These are phyloP conservation scores for Scedosporium apiospermum DNA, from an alignment of 2,329 filamentous ascomycete species.

Conservation along the genomic window DNA sequence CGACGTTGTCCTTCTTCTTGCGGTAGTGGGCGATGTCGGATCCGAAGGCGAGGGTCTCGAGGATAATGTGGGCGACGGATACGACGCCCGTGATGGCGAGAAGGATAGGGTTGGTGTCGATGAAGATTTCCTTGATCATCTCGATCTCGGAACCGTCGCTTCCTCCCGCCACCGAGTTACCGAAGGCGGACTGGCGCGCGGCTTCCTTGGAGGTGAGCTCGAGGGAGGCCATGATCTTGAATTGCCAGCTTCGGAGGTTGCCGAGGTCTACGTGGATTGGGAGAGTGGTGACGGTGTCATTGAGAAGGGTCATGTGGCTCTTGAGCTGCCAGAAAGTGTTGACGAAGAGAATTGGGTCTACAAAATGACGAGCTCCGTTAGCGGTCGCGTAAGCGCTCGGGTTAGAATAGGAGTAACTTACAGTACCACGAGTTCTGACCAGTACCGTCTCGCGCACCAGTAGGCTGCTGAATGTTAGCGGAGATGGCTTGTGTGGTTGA, in stretches of 20 bases:
- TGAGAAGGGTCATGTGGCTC: constrained; percentile 83
- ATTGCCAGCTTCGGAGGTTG: constrained; percentile 83
- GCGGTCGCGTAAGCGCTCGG: neutral
- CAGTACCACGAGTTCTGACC: constrained; percentile 90
- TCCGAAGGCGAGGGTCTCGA: constrained; percentile 94
- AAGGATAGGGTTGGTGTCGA: constrained; percentile 90
- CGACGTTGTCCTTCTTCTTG: constrained; percentile 99
- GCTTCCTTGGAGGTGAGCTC: constrained; percentile 83
- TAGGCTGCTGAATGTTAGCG: constrained; percentile 20
- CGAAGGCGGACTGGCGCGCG: constrained; percentile 66
- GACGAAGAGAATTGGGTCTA: constrained; percentile 71
- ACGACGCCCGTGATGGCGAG: constrained; percentile 77
- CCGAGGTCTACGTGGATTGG: constrained; percentile 77
- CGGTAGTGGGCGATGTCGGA: constrained; percentile 96
- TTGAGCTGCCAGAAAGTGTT: constrained; percentile 98
- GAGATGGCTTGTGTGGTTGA: neutral
- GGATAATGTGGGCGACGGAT: constrained; percentile 83
- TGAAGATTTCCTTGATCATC: constrained; percentile 89
- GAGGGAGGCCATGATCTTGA: constrained; percentile 71
- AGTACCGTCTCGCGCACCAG: constrained; percentile 69
- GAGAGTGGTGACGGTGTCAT: constrained; percentile 75
- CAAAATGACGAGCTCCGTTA: neutral
- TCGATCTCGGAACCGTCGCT: constrained; percentile 92
- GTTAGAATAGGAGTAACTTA: constrained; percentile 19
- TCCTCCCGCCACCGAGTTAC: constrained; percentile 60